Evolutionary conservation across 2,329 filamentous ascomycete species (phyloP).

Genomic region (Aspergillus candidus): DNA sequence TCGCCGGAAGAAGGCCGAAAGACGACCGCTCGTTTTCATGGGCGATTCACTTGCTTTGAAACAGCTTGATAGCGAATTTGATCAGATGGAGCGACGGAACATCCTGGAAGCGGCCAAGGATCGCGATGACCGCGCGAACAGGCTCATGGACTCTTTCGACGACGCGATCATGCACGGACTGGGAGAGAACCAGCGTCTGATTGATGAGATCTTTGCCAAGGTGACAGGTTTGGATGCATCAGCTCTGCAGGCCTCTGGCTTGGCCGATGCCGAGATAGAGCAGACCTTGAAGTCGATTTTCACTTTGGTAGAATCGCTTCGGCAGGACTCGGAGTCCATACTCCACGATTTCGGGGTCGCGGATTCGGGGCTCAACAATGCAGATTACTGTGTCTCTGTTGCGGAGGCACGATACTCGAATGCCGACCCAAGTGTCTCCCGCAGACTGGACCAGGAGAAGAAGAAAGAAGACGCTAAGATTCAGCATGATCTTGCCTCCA

Average conservation of each 20-base stretch:
- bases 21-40: conserved; percentile 46
- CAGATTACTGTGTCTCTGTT: conserved; percentile 50
- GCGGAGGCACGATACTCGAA: conserved; percentile 46
- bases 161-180: conserved; percentile 47
- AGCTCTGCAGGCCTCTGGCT: conserved; percentile 26
- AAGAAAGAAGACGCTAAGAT: conserved; percentile 45
- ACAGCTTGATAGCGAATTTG: conserved; percentile 43
- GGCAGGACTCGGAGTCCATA: conserved; percentile 41
- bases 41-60: conserved; percentile 49
- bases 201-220: conserved; percentile 44
- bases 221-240: conserved; percentile 34
- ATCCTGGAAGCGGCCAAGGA: conserved; percentile 45
- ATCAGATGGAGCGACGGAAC: conserved; percentile 48
- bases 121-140: conserved; percentile 44
- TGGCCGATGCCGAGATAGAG: conserved; percentile 31
- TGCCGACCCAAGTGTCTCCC: conserved; percentile 37
- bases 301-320: conserved; percentile 35
- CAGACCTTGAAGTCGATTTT: conserved; percentile 34
- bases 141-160: conserved; percentile 47
- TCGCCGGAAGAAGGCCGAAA: conserved; percentile 50
- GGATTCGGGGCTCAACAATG: conserved; percentile 47
- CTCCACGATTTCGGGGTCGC: conserved; percentile 43
- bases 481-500: conserved; percentile 35
- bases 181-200: conserved; percentile 46
- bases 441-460: conserved; percentile 42